Evolutionary conservation across 2,329 filamentous ascomycete species (phyloP).

Genomic region (Diplocarpon rosae): DNA sequence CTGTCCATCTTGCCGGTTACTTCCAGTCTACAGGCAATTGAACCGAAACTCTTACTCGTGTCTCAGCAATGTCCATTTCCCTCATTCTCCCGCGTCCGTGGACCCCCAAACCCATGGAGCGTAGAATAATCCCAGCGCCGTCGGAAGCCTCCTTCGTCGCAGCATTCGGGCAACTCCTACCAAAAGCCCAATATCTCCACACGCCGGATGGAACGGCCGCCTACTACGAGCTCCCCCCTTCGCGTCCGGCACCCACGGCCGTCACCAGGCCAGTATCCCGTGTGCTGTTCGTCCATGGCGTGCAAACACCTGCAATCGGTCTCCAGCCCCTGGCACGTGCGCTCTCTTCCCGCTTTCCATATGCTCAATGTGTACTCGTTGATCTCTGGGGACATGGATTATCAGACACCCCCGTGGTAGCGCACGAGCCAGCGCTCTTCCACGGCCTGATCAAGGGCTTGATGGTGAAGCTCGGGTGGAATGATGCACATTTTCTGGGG

Average conservation of each 20-base stretch:
- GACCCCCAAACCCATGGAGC: not conserved
- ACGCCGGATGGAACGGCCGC: conserved; percentile 10
- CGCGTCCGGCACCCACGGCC: not conserved
- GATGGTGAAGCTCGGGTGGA: conserved; percentile 33
- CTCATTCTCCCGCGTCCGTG: not conserved
- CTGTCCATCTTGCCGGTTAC: too few species aligned
- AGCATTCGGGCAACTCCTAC: conserved; percentile 10
- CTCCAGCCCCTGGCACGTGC: conserved; percentile 32
- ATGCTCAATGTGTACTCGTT: conserved; percentile 32
- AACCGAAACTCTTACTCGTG: too few species aligned
- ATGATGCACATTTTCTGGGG: conserved; percentile 34
- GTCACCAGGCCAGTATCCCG: conserved; percentile 12
- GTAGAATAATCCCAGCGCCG: conserved; percentile 10
- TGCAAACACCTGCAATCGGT: conserved; percentile 40
- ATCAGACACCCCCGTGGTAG: conserved; percentile 34
- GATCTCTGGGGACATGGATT: conserved; percentile 45
- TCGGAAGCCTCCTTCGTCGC: conserved; percentile 7
- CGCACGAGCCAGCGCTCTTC: conserved; percentile 34
- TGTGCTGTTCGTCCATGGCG: conserved; percentile 38
- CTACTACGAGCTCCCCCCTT: conserved; percentile 10
- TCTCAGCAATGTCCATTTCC: too few species aligned
- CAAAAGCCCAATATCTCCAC: conserved; percentile 5
- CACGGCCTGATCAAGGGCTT: conserved; percentile 31
- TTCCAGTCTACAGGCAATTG: too few species aligned
- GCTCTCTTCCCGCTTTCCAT: conserved; percentile 29